Evolutionary conservation across 345 rosid species (phyloP).

Genomic region (Boechera divaricarpa): DNA sequence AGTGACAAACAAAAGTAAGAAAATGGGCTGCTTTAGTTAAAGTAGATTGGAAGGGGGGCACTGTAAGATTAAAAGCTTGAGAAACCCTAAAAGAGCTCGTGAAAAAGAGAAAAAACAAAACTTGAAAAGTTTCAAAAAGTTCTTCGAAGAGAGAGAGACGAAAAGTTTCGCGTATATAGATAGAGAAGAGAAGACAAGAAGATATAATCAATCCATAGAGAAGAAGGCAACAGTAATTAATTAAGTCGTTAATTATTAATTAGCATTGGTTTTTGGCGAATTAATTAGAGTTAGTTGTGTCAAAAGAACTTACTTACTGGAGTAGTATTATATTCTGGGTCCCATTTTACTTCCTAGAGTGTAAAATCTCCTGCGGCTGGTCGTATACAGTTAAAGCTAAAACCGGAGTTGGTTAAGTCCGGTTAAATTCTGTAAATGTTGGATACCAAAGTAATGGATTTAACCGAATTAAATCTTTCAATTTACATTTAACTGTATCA

Average conservation of each 20-base stretch:
- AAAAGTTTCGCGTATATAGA: constrained; percentile 37
- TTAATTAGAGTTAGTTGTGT: constrained; percentile 18
- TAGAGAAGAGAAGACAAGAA: constrained; percentile 20
- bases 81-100: constrained; percentile 31
- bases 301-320: constrained; percentile 8
- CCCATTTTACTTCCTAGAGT: constrained; percentile 35
- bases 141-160: constrained; percentile 41
- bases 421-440: constrained; percentile 7
- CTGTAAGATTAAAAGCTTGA: constrained; percentile 39
- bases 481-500: neutral
- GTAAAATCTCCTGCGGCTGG: constrained; percentile 29
- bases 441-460: neutral
- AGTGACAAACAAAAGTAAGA: constrained; percentile 22
- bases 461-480: neutral
- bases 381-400: neutral
- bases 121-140: constrained; percentile 45
- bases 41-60: constrained; percentile 38
- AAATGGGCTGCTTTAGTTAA: constrained; percentile 39
- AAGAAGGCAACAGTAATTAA: constrained; percentile 34
- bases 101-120: constrained; percentile 41
- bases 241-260: neutral
- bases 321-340: constrained; percentile 12
- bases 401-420: constrained; percentile 15
- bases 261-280: constrained; percentile 1
- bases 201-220: constrained; percentile 37